phyloP scores from a whole-genome alignment of 106 monocot genomes.

The Apostasia shenzhenica region DNA sequence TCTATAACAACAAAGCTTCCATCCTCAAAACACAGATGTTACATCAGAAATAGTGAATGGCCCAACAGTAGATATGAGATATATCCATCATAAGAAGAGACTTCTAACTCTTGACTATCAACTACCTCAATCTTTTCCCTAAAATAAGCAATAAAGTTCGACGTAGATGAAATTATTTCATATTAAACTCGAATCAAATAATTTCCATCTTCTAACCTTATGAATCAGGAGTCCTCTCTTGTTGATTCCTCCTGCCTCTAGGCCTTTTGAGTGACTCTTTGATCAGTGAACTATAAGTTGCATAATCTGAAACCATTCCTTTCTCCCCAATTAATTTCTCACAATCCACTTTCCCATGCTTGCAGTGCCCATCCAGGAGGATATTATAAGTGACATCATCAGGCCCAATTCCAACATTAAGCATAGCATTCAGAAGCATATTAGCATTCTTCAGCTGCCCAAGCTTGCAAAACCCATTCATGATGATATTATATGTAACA shows the following conservation, averaged over 20 bases:
- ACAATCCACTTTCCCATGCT: conserved; percentile 28
- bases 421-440: conserved; percentile 75
- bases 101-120: too few relatives aligned
- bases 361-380: conserved; percentile 75
- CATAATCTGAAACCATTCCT: conserved; percentile 78
- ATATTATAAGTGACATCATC: conserved; percentile 88
- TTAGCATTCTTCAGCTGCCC: conserved; percentile 89
- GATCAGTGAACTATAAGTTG: conserved; percentile 54
- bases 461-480: conserved; percentile 78
- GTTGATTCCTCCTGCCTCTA: neutral
- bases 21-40: too few relatives aligned
- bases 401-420: conserved; percentile 67
- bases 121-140: too few relatives aligned
- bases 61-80: too few relatives aligned
- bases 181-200: too few relatives aligned
- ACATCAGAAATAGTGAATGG: too few relatives aligned
- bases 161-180: too few relatives aligned
- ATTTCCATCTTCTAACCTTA: neutral
- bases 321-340: conserved; percentile 52
- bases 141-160: too few relatives aligned
- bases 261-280: conserved; percentile 33
- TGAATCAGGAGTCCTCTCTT: neutral
- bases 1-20: too few relatives aligned
- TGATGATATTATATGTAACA: conserved; percentile 67
- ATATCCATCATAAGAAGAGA: too few relatives aligned